Conservation (phyloP, 768 basidiomycete species). For the Podaxis sp. region DNA sequence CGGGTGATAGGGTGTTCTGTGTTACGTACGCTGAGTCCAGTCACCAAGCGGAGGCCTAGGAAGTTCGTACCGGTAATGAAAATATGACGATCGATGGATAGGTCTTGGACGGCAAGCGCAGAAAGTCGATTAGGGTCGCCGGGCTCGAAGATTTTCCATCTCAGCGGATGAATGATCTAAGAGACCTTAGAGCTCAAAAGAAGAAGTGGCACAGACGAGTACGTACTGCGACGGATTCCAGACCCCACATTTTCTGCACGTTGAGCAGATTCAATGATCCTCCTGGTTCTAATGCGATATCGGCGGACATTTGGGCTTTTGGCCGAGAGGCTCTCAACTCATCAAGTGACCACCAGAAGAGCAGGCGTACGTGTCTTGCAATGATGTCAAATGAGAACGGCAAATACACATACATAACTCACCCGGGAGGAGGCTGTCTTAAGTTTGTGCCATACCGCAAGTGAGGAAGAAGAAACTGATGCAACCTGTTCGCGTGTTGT, state of each 20-base stretch:
- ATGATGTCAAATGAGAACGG: background rate
- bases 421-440: constrained; percentile 6
- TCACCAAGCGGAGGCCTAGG: no score
- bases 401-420: background rate
- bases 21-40: background rate
- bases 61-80: constrained; percentile 8
- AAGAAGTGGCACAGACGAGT: background rate
- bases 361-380: constrained; percentile 4
- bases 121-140: constrained; percentile 8
- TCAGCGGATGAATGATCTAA: constrained; percentile 10
- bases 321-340: background rate
- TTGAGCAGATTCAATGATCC: constrained; percentile 8
- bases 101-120: background rate
- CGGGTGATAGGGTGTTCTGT: constrained; percentile 1
- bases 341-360: constrained; percentile 13
- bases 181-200: background rate
- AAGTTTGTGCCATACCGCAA: background rate
- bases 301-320: constrained; percentile 7
- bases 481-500: background rate
- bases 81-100: constrained; percentile 4
- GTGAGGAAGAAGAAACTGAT: background rate
- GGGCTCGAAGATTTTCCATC: constrained; percentile 8
- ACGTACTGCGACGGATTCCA: constrained; percentile 6
- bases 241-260: constrained; percentile 4
- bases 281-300: constrained; percentile 6